phyloP scores from a whole-genome alignment of 352 stramenopile species.

The Pythium folliculosum region DNA sequence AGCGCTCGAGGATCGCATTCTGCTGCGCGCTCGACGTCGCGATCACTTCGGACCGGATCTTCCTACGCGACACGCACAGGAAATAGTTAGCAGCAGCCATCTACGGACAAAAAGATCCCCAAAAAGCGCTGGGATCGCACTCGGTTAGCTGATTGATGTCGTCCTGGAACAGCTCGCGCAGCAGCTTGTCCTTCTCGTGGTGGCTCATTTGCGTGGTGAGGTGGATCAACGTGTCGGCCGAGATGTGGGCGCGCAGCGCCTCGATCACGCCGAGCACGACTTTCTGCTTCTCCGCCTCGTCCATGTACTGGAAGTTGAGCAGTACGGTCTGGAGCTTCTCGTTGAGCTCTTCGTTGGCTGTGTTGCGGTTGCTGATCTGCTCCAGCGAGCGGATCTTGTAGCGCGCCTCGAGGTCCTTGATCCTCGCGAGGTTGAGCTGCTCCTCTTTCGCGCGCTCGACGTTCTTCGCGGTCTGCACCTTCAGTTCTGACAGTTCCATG shows the following conservation, averaged over 20 bases:
- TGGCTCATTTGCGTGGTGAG: conserved; percentile 58
- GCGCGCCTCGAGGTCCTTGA: conserved; percentile 53
- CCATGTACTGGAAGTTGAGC: conserved; percentile 61
- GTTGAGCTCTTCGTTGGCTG: conserved; percentile 45
- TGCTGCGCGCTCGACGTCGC: conserved; percentile 58
- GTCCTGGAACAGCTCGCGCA: conserved; percentile 51
- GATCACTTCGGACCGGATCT: conserved; percentile 51
- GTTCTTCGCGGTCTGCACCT: conserved; percentile 34
- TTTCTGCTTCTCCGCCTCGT: conserved; percentile 54
- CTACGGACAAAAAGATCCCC: background rate
- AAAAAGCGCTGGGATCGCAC: conserved; percentile 31
- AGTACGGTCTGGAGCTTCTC: conserved; percentile 53
- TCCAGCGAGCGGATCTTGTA: conserved; percentile 56
- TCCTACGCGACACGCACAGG: conserved; percentile 28
- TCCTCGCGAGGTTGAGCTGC: conserved; percentile 33
- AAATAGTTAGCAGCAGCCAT: background rate
- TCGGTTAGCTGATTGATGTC: conserved; percentile 56
- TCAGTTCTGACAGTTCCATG: conserved; percentile 35
- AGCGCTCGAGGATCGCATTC: conserved; percentile 62
- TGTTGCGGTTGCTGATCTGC: conserved; percentile 51
- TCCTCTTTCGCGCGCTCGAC: conserved; percentile 41
- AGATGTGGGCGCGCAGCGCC: conserved; percentile 48
- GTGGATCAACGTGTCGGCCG: conserved; percentile 41
- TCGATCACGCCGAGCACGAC: conserved; percentile 54
- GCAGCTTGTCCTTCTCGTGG: conserved; percentile 60